Evolutionary conservation across 2,329 filamentous ascomycete genomes (phyloP).

Genomic region (Phialemoniopsis sp.): DNA sequence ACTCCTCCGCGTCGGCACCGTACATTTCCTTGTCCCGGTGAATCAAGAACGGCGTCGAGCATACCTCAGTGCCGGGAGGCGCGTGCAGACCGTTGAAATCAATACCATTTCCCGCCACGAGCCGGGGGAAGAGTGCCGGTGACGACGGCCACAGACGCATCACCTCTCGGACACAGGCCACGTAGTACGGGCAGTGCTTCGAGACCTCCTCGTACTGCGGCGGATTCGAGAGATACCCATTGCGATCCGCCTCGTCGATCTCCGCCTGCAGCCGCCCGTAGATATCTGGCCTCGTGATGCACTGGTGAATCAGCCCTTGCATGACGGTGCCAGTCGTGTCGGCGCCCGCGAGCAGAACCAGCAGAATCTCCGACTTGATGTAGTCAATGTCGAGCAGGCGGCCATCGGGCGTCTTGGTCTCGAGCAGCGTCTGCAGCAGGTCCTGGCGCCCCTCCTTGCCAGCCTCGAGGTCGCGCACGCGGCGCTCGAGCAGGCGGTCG

Average conservation of each 20-base stretch:
- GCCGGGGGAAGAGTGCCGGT: slow-evolving; percentile 11
- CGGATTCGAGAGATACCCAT: slow-evolving; percentile 9
- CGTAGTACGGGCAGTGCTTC: slow-evolving; percentile 27
- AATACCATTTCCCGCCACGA: slow-evolving; percentile 5
- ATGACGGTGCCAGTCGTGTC: slow-evolving; percentile 51
- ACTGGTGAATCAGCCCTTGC: slow-evolving; percentile 37
- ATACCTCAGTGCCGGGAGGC: slow-evolving; percentile 53
- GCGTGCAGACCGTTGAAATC: slow-evolving; percentile 23
- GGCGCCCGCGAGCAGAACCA: slow-evolving; percentile 45
- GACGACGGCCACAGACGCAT: slow-evolving; percentile 28
- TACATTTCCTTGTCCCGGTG: slow-evolving; percentile 53
- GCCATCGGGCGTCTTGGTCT: slow-evolving; percentile 36
- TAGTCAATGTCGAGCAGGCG: slow-evolving; percentile 42
- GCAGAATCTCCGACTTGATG: slow-evolving; percentile 47
- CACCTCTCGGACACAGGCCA: slow-evolving; percentile 33
- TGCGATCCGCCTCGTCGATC: slow-evolving; percentile 22
- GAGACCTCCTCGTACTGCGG: slow-evolving; percentile 29
- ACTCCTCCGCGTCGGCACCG: slow-evolving; percentile 49
- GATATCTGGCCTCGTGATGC: slow-evolving; percentile 39
- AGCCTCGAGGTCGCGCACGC: slow-evolving; percentile 39
- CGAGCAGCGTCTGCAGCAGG: slow-evolving; percentile 46
- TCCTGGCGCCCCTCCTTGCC: slow-evolving; percentile 42
- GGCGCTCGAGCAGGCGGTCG: slow-evolving; percentile 44
- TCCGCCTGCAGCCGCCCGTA: slow-evolving; percentile 38
- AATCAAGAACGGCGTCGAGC: slow-evolving; percentile 57